A percentile compares a stretch with the other conserved stretches of the same genome.
phyloP scores from a whole-genome alignment of 2,329 filamentous ascomycete species.

The Microsporum canis region DNA sequence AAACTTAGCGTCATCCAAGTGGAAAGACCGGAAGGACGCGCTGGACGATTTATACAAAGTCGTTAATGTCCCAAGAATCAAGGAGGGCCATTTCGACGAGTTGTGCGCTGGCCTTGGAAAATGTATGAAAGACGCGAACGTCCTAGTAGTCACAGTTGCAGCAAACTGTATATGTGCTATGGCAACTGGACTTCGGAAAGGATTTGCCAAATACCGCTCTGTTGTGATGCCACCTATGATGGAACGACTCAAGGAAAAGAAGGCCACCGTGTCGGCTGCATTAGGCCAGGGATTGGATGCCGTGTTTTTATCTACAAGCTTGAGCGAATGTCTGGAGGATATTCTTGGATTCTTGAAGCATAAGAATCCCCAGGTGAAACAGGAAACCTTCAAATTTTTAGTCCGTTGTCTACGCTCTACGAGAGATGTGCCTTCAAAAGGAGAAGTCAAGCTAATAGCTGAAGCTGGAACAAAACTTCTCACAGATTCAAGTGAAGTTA shows the following conservation, averaged over 20 bases:
- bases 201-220: slow-evolving; percentile 69
- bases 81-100: slow-evolving; percentile 80
- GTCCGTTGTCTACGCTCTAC: slow-evolving; percentile 76
- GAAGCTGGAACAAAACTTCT: slow-evolving; percentile 82
- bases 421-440: slow-evolving; percentile 67
- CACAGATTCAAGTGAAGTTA: slow-evolving; percentile 73
- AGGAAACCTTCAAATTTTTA: slow-evolving; percentile 89
- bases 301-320: slow-evolving; percentile 52
- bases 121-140: slow-evolving; percentile 97
- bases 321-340: slow-evolving; percentile 85
- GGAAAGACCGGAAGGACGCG: slow-evolving; percentile 96
- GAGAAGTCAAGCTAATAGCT: slow-evolving; percentile 75
- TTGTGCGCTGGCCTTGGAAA: slow-evolving; percentile 77
- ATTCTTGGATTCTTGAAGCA: slow-evolving; percentile 72
- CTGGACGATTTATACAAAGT: slow-evolving; percentile 67
- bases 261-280: slow-evolving; percentile 75
- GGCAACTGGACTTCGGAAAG: slow-evolving; percentile 69
- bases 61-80: slow-evolving; percentile 78
- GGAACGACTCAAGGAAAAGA: slow-evolving; percentile 96
- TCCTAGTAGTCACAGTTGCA: slow-evolving; percentile 84
- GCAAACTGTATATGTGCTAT: slow-evolving; percentile 85
- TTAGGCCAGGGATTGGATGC: slow-evolving; percentile 73
- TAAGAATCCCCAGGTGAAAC: slow-evolving; percentile 97
- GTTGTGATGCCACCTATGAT: slow-evolving; percentile 79
- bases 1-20: slow-evolving; percentile 77